Evolutionary conservation across 208 protist species (phyloP).

Genomic region (Wallacemonas sp.): DNA sequence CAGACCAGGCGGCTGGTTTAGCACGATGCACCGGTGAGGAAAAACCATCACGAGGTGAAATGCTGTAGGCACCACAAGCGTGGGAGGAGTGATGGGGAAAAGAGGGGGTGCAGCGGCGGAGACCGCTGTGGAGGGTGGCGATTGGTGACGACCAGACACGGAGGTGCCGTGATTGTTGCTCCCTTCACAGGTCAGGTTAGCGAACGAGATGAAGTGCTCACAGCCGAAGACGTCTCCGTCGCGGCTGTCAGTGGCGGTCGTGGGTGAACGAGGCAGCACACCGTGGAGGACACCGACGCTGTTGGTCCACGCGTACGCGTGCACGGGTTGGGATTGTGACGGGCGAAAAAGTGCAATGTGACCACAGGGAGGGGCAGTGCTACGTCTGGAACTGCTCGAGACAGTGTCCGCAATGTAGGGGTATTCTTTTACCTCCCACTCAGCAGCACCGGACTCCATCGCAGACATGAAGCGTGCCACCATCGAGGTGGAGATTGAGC

Average conservation of each 20-base stretch:
- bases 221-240: slow-evolving; percentile 23
- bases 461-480: slow-evolving; percentile 2
- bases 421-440: slow-evolving; percentile 11
- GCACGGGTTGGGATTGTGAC: slow-evolving; percentile 21
- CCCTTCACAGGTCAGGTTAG: background rate
- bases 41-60: slow-evolving; percentile 95
- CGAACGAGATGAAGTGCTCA: slow-evolving; percentile 23
- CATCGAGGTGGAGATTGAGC: background rate
- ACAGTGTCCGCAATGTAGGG: background rate
- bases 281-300: slow-evolving; percentile 55
- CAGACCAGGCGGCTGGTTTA: slow-evolving; percentile 81
- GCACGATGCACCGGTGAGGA: slow-evolving; percentile 65
- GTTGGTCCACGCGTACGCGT: slow-evolving; percentile 66
- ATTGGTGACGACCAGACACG: no score
- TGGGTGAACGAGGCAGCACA: slow-evolving; percentile 24
- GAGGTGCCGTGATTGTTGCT: no score
- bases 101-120: background rate
- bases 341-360: slow-evolving; percentile 47
- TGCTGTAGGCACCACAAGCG: slow-evolving; percentile 82
- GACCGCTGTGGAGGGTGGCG: background rate
- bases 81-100: slow-evolving; percentile 19
- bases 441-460: background rate
- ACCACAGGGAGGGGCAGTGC: slow-evolving; percentile 14
- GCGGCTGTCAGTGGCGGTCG: slow-evolving; percentile 1
- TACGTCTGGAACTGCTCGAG: background rate